phyloP scores from a whole-genome alignment of 306 rosid genomes.

The Echinosophora koreensis region DNA sequence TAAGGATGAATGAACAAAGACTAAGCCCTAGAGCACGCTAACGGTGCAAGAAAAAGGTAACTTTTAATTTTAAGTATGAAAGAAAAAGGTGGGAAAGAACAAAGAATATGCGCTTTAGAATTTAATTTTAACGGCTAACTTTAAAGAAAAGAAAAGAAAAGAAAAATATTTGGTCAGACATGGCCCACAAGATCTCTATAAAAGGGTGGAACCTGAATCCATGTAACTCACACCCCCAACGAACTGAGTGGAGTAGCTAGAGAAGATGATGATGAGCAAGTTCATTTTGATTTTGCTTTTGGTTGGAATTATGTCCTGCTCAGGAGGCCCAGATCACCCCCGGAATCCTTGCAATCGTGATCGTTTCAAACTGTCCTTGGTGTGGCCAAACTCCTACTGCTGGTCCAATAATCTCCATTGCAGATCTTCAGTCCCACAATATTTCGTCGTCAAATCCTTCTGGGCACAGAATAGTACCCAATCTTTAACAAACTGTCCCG shows the following conservation, averaged over 20 bases:
- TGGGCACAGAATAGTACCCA: neutral
- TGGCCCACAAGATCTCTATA: neutral
- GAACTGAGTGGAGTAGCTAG: neutral
- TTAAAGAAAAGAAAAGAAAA: neutral
- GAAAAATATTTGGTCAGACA: neutral
- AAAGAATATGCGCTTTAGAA: no score
- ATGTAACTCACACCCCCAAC: neutral
- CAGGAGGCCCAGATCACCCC: no score
- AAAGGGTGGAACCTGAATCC: neutral
- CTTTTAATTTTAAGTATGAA: no score
- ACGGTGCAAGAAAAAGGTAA: no score
- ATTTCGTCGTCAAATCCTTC: neutral
- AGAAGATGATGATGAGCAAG: neutral
- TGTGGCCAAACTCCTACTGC: constrained; percentile 1
- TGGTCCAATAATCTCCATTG: neutral
- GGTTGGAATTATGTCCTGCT: neutral
- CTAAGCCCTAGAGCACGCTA: no score
- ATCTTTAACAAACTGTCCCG: neutral
- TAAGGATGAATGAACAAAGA: no score
- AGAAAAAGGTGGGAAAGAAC: no score
- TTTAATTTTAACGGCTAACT: neutral
- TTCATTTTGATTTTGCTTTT: neutral
- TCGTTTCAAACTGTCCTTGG: neutral
- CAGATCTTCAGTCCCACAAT: neutral
- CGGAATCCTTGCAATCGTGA: no score